phyloP scores from a whole-genome alignment of 2,329 filamentous ascomycete species.

The Xylariaceae sp. region DNA sequence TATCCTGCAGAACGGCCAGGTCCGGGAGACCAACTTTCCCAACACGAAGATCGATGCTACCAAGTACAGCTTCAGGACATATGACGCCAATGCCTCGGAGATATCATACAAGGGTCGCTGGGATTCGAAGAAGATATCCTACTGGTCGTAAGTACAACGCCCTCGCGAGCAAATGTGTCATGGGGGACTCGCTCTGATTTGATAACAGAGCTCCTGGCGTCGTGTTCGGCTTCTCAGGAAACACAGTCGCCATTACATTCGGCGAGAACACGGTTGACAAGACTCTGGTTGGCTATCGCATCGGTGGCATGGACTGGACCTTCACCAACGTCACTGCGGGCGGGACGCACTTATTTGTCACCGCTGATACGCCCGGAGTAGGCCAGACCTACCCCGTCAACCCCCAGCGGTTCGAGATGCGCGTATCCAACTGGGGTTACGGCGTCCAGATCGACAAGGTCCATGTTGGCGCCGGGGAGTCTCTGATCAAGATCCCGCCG shows the following conservation, averaged over 20 bases:
- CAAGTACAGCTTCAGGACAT: constrained; percentile 36
- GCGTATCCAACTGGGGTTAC: constrained; percentile 57
- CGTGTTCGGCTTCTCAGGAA: constrained; percentile 50
- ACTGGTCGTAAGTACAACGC: constrained; percentile 47
- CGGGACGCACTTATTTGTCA: constrained; percentile 51
- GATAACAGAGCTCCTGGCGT: constrained; percentile 43
- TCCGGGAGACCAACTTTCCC: constrained; percentile 36
- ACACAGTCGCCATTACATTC: constrained; percentile 48
- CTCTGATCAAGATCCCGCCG: constrained; percentile 39
- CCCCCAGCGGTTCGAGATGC: constrained; percentile 48
- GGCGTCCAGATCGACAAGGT: constrained; percentile 52
- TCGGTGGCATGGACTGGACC: constrained; percentile 53
- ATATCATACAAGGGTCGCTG: constrained; percentile 58
- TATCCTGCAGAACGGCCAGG: constrained; percentile 39
- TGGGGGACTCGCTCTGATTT: constrained; percentile 1
- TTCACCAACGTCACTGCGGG: constrained; percentile 55
- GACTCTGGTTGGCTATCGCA: constrained; percentile 52
- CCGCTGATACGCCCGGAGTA: constrained; percentile 38
- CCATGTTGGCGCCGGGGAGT: constrained; percentile 40
- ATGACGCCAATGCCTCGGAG: constrained; percentile 45
- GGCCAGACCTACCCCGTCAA: constrained; percentile 38
- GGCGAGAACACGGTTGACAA: constrained; percentile 44
- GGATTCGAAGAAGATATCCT: constrained; percentile 55
- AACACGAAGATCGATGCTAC: constrained; percentile 35
- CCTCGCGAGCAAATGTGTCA: neutral